Conservation (phyloP, 1,284 basidiomycete species). For the Ustilago lituana region DNA sequence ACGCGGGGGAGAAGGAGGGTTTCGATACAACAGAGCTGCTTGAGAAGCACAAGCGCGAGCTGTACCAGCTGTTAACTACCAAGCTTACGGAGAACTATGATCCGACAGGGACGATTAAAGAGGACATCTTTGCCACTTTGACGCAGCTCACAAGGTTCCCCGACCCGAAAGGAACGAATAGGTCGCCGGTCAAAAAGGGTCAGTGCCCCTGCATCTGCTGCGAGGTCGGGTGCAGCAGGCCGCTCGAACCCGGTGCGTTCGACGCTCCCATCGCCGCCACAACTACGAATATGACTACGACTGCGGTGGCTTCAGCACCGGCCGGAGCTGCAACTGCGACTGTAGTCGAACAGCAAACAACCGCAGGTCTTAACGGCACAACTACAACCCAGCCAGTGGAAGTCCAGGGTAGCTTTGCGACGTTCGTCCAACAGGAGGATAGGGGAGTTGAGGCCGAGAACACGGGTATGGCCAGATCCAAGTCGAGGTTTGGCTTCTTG, state of each 20-base stretch:
- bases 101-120: constrained; percentile 22
- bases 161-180: constrained; percentile 14
- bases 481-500: constrained; percentile 11
- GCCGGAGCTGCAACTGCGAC: no score
- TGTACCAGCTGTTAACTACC: background rate
- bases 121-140: constrained; percentile 26
- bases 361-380: no score
- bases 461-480: no score
- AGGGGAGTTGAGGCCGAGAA: no score
- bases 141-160: constrained; percentile 29
- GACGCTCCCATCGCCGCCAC: no score
- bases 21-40: background rate
- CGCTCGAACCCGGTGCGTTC: constrained; percentile 15
- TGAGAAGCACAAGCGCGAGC: constrained; percentile 14
- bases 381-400: no score
- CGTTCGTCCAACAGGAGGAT: no score
- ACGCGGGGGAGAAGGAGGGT: background rate
- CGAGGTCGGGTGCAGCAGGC: constrained; percentile 14
- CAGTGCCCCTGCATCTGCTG: constrained; percentile 42
- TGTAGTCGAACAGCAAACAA: no score
- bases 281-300: no score
- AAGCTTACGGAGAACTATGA: constrained; percentile 26
- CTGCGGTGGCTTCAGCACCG: no score
- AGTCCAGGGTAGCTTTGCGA: no score
- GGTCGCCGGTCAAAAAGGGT: background rate